These are phyloP conservation scores for Kwoniella sp. DNA, from an alignment of 768 basidiomycete species.

Conservation along the genomic window DNA sequence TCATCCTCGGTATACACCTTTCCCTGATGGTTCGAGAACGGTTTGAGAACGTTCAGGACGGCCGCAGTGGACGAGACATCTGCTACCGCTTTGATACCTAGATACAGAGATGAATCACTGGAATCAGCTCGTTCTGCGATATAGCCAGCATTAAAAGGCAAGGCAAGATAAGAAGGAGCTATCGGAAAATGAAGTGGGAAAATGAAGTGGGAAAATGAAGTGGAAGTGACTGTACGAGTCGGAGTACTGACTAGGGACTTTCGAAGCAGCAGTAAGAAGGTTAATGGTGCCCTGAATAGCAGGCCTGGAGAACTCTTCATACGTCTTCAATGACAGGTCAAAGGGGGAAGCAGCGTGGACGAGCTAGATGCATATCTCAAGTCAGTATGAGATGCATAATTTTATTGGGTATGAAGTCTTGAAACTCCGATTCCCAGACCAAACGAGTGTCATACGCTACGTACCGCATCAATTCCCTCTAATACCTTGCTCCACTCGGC, in stretches of 20 bases:
- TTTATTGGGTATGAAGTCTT: too few relatives aligned
- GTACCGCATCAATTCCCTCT: conserved; percentile 40
- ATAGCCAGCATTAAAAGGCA: too few relatives aligned
- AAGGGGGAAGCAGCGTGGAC: conserved; percentile 42
- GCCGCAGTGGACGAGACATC: conserved; percentile 37
- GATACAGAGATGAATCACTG: too few relatives aligned
- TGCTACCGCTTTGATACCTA: conserved; percentile 35
- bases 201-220: too few relatives aligned
- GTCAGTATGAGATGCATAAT: too few relatives aligned
- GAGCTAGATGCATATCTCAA: too few relatives aligned
- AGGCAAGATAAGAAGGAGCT: too few relatives aligned
- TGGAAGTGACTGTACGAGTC: not conserved
- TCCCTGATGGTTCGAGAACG: conserved; percentile 25
- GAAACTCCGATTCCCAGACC: too few relatives aligned
- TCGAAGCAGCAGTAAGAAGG: conserved; percentile 39
- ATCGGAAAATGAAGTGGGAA: too few relatives aligned
- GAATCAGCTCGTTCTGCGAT: too few relatives aligned
- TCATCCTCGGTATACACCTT: conserved; percentile 47
- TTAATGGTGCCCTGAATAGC: conserved; percentile 46
- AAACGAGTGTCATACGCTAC: too few relatives aligned
- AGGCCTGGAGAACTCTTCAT: conserved; percentile 36
- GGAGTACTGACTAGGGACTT: conserved; percentile 27
- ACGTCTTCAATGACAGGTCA: conserved; percentile 32
- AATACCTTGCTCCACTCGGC: conserved; percentile 43
- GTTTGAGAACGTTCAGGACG: conserved; percentile 28